Percentiles rank a stretch among this genome's conserved stretches.
Conservation (phyloP, 2,329 filamentous ascomycete genomes). For the Blastomyces emzantsi region DNA sequence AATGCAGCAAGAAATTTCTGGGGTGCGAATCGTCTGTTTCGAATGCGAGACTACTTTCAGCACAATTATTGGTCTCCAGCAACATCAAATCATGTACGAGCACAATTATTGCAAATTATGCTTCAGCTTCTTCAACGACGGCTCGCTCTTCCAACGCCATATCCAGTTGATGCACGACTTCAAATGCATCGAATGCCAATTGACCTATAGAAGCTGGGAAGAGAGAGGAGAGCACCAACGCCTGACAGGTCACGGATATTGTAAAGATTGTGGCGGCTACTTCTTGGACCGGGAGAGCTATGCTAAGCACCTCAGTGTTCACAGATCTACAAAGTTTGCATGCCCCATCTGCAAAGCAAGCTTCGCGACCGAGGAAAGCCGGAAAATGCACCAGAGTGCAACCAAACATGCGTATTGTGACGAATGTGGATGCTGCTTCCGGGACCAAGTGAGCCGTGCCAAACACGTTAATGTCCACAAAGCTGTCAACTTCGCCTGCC, state of each 20-base stretch:
- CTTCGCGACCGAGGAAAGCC: not conserved
- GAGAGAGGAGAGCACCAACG: conserved; percentile 12
- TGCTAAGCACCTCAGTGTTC: not conserved
- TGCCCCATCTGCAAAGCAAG: not conserved
- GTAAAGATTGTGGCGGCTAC: conserved; percentile 14
- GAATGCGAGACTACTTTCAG: conserved; percentile 12
- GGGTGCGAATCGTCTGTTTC: conserved; percentile 12
- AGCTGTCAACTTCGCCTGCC: not conserved
- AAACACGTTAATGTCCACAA: not conserved
- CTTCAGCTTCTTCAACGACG: conserved; percentile 14
- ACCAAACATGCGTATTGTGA: not conserved
- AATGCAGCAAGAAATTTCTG: not conserved
- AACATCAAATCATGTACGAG: conserved; percentile 14
- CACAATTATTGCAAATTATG: conserved; percentile 17
- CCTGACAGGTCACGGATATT: conserved; percentile 12
- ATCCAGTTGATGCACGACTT: conserved; percentile 13
- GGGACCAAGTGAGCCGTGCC: not conserved
- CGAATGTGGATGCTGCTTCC: not conserved
- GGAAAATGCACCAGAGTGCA: not conserved
- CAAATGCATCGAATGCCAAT: conserved; percentile 11
- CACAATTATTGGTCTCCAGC: conserved; percentile 14
- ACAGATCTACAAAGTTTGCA: not conserved
- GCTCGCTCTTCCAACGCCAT: conserved; percentile 9
- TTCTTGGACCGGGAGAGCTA: conserved; percentile 9
- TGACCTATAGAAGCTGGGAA: conserved; percentile 3